These are phyloP conservation scores for Malus asiatica DNA, from an alignment of 306 rosid genomes.

Conservation along the genomic window DNA sequence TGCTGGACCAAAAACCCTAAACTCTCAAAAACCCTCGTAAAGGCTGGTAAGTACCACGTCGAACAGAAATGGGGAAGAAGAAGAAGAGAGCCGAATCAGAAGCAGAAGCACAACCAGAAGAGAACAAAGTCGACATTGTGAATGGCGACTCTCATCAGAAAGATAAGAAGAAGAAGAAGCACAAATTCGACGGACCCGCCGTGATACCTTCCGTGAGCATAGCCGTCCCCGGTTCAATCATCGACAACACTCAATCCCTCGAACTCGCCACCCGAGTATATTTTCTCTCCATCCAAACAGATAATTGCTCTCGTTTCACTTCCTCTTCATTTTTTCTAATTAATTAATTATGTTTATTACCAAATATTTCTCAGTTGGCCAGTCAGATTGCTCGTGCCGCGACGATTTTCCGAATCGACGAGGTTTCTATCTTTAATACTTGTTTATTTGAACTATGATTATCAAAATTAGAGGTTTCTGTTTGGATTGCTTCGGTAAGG, in stretches of 20 bases:
- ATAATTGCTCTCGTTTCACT: neutral
- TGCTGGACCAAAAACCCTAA: neutral
- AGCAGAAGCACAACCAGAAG: conserved; percentile 8
- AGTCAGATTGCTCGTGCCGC: conserved; percentile 97
- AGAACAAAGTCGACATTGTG: neutral
- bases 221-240: conserved; percentile 87
- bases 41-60: neutral
- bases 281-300: neutral
- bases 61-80: conserved; percentile 64
- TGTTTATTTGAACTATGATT: neutral
- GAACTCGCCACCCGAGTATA: conserved; percentile 92
- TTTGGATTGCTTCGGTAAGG: neutral
- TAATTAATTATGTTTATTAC: neutral
- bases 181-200: conserved; percentile 14
- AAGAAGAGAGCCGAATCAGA: conserved; percentile 40
- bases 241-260: conserved; percentile 74
- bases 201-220: conserved; percentile 57
- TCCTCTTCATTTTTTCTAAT: neutral
- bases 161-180: conserved; percentile 22
- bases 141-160: conserved; percentile 27
- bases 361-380: conserved; percentile 56
- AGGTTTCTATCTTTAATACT: conserved; percentile 37
- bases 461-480: neutral
- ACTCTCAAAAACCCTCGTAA: neutral
- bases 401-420: conserved; percentile 84